Evolutionary conservation across 768 basidiomycete genomes (phyloP), one percentile per base, ranked within the genome.

Genomic region (Cystobasidium tubakii): DNA sequence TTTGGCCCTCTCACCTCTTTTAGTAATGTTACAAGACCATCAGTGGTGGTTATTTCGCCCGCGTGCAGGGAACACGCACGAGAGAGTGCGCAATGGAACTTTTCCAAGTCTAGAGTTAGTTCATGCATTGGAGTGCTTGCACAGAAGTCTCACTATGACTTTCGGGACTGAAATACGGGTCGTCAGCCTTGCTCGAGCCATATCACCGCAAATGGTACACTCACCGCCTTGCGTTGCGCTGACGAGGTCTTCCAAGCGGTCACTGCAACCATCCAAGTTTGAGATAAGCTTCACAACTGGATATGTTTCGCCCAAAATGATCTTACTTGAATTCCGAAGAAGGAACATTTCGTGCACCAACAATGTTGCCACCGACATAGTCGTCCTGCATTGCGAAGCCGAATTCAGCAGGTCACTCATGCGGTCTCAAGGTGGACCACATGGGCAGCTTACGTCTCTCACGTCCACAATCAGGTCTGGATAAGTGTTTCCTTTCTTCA

Each of bases 61-160:
- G 10, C 7, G 34, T 46, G 6, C 65, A 31, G 29, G 46, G 4
- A 7, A 19, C 1, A 34, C 74, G 9, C n/a, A 75, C 74, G 74
- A 21, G 71, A 72, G n/a, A 75, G 46, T 1, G 74, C 66, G 34
- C 74, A 75, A 43, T 75, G 74, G 44, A 75, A 75, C 66, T 67
- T 15, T 15, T 4, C 13, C 4, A 6, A 39, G 44, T 15, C 10
- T 65, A 27, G 13, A 65, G 34, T 43, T 29, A 43, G 63, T 6
- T 6, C 31, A 27, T 39, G 25, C 50, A 53, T 9, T 12, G 9
- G 21, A 25, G 9, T 6, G 2, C 7, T 9, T 34, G 66, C 27
- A 10, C 44, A 29, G 46, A 10, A 7, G 66, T 13, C 66, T 43
- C 23, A 67, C 66, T 55, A 70, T 70, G 36, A 75, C 74, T 27